phyloP scores from a whole-genome alignment of 768 basidiomycete genomes.

The Phaffia tasmanica region DNA sequence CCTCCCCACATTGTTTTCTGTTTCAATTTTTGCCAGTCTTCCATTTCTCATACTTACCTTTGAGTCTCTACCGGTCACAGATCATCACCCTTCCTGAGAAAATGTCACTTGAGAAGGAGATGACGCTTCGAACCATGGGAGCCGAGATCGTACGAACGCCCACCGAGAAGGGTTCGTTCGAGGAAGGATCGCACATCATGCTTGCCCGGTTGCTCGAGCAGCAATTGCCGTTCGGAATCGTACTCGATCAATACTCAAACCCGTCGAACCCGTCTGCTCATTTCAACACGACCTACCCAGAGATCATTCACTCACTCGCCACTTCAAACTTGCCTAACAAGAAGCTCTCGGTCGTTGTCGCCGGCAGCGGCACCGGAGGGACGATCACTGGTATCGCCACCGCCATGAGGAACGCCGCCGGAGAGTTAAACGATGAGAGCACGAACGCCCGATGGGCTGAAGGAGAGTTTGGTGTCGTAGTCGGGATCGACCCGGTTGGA shows the following conservation, averaged over 20 bases:
- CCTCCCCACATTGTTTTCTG: constrained; percentile 41
- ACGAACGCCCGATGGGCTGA: constrained; percentile 3
- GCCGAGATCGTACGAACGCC: constrained; percentile 93
- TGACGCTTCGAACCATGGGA: constrained; percentile 76
- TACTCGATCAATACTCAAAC: constrained; percentile 71
- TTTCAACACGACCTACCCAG: constrained; percentile 77
- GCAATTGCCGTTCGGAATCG: constrained; percentile 79
- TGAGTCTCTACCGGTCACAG: too few relatives aligned
- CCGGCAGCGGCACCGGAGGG: constrained; percentile 87
- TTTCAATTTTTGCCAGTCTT: not conserved
- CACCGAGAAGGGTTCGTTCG: constrained; percentile 63
- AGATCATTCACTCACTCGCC: constrained; percentile 65
- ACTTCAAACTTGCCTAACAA: constrained; percentile 43
- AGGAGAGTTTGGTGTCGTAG: constrained; percentile 40
- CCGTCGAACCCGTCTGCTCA: constrained; percentile 80
- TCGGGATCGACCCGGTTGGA: constrained; percentile 84
- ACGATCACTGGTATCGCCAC: constrained; percentile 57
- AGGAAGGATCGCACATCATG: constrained; percentile 77
- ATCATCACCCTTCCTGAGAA: constrained; percentile 67
- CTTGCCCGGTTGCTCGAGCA: constrained; percentile 36
- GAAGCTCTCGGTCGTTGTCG: constrained; percentile 56
- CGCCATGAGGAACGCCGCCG: not conserved
- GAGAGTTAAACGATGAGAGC: constrained; percentile 4
- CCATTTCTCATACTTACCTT: not conserved
- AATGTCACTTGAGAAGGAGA: constrained; percentile 96